Evolutionary conservation across 768 basidiomycete species (phyloP).

Genomic region (Russula emetica): DNA sequence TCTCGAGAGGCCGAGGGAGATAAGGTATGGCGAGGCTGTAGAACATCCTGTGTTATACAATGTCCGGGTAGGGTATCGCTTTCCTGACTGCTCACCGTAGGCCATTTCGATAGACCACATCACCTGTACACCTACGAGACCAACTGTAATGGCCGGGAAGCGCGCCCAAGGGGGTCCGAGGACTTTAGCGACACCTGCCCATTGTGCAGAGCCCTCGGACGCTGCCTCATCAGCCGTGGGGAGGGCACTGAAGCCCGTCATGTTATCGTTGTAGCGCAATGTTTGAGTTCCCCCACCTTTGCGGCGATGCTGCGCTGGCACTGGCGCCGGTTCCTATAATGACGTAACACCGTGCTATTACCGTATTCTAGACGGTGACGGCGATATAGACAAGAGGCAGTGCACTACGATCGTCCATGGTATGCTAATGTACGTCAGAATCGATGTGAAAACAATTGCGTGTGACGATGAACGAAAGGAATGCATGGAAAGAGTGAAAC

Average conservation of each 20-base stretch:
- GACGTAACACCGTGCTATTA: conserved; percentile 5
- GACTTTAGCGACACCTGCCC: conserved; percentile 55
- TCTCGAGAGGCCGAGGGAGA: conserved; percentile 84
- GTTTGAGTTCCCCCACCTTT: too few relatives aligned
- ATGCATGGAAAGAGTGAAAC: conserved; percentile 6
- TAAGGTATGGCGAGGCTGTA: conserved; percentile 78
- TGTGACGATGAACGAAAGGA: not conserved
- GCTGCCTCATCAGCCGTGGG: conserved; percentile 45
- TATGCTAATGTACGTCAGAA: conserved; percentile 3
- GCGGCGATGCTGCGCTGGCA: not conserved
- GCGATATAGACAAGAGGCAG: not conserved
- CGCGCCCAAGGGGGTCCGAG: conserved; percentile 64
- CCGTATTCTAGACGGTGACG: too few relatives aligned
- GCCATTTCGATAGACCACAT: conserved; percentile 96
- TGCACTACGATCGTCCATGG: conserved; percentile 3
- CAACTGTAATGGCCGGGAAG: conserved; percentile 68
- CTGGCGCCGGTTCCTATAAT: not conserved
- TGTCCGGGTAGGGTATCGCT: not conserved
- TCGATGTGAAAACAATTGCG: conserved; percentile 11
- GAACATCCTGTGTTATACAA: not conserved
- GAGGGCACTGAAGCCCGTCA: conserved; percentile 52
- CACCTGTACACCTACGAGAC: conserved; percentile 79
- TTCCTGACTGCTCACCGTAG: conserved; percentile 47
- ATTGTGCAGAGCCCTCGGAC: conserved; percentile 36
- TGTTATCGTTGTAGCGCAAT: conserved; percentile 26